Evolutionary conservation across 805 yeast genomes (phyloP).

Genomic region (Jamesozyma hellenica): DNA sequence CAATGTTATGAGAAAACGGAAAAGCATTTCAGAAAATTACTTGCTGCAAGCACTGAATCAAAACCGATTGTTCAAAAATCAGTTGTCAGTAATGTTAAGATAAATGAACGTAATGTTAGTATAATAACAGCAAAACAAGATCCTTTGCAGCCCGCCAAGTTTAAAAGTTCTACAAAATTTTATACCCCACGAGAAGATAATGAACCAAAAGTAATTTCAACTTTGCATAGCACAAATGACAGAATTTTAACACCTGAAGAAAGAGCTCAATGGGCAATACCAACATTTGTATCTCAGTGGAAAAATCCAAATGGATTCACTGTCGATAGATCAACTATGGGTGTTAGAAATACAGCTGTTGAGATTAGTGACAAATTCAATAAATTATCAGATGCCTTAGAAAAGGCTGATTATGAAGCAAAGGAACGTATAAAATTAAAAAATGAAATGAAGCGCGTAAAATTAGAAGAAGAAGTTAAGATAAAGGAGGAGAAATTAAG

Average conservation of each 20-base stretch:
- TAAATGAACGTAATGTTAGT: slow-evolving; percentile 33
- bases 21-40: slow-evolving; percentile 20
- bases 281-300: slow-evolving; percentile 91
- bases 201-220: slow-evolving; percentile 17
- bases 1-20: slow-evolving; percentile 47
- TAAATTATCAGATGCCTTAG: slow-evolving; percentile 60
- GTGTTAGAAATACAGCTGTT: slow-evolving; percentile 29
- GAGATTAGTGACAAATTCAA: slow-evolving; percentile 49
- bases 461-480: slow-evolving; percentile 40
- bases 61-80: slow-evolving; percentile 31
- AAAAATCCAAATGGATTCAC: slow-evolving; percentile 87
- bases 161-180: slow-evolving; percentile 52
- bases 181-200: slow-evolving; percentile 39
- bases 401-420: slow-evolving; percentile 53
- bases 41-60: neutral
- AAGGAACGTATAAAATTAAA: slow-evolving; percentile 45
- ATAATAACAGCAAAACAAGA: slow-evolving; percentile 36
- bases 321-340: slow-evolving; percentile 55
- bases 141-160: slow-evolving; percentile 75
- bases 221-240: slow-evolving; percentile 35
- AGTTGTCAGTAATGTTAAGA: slow-evolving; percentile 23
- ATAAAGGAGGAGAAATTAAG: slow-evolving; percentile 44
- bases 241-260: slow-evolving; percentile 51
- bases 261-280: slow-evolving; percentile 74
- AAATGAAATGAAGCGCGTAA: slow-evolving; percentile 38